Evolutionary conservation across 2,329 filamentous ascomycete genomes (phyloP), one percentile per base, ranked within the genome.

Genomic region (Dothistroma septosporum): DNA sequence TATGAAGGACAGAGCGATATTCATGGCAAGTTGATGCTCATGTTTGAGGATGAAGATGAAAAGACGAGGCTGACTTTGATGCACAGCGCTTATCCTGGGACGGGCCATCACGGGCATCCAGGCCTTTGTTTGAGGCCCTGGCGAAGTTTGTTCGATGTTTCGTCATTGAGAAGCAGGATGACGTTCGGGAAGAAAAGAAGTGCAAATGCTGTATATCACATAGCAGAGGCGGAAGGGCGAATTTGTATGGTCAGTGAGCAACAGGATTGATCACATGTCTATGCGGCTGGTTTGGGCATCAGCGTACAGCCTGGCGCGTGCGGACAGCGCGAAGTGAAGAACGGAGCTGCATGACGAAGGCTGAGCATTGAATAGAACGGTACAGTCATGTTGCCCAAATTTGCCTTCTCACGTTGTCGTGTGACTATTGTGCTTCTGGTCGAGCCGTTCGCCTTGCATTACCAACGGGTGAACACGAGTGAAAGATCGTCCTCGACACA

Each of bases 1-100:
- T 99, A 99, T 70, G 94, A 99, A 78, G 94, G 94, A 22, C 94
- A 97, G 78, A 97, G 92, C 73, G 94, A 97, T 77, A 97, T 97
- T 74, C 94, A 97, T 76, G 86, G 91, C 93, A 79, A 83, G 89
- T 85, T 58, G 49, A 55, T 22, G 52, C 47, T 14, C 3, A 28
- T 28, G 47, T 47, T 22, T 52, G 55, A 58, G 46, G 35, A 52
- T 9, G 46, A 28, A 4, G 32, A 31, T 31, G 58, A 52, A 35
- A 24, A 46, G 57, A 32, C 9, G 49, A 57, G 47, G 60, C 68
- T 71, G 61, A 71, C 62, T 56, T 61, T 57, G 61, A 69, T 63
- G 33, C 14, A 64, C 46, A 79, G 76, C 77, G 56, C 71, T 83
- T 64, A 83, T 82, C 54, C 72, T 82, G 52, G 77, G 80, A 50